Conservation (phyloP, 345 rosid species). For the Hibiscus syriacus region DNA sequence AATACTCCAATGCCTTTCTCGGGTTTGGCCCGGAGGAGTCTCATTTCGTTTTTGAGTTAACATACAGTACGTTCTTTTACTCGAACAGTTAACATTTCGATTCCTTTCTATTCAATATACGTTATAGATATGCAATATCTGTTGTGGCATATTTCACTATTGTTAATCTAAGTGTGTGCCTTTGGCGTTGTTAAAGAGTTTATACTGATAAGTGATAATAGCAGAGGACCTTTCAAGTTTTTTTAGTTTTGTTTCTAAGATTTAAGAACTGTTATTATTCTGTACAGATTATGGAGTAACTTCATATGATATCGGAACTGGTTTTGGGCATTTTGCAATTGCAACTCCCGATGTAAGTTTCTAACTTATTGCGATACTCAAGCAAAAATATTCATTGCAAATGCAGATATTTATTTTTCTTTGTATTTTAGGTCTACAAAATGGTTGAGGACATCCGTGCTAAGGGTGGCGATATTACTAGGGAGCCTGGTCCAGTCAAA, state of each 20-base stretch:
- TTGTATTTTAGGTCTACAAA: conserved; percentile 53
- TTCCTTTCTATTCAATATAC: neutral
- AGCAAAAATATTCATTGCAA: neutral
- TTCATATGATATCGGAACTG: conserved; percentile 90
- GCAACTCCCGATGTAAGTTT: conserved; percentile 70
- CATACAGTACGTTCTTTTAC: conserved; percentile 50
- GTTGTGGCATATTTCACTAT: neutral
- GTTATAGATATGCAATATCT: neutral
- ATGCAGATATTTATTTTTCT: neutral
- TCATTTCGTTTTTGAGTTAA: conserved; percentile 73
- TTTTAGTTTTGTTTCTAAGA: neutral
- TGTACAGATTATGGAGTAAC: conserved; percentile 73
- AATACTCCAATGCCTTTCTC: conserved; percentile 86
- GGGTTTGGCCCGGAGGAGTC: conserved; percentile 86
- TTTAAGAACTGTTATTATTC: conserved; percentile 8
- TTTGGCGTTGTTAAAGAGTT: neutral
- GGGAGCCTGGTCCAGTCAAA: conserved; percentile 96
- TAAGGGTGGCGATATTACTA: conserved; percentile 65
- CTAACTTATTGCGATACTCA: neutral
- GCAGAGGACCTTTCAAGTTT: too few species aligned
- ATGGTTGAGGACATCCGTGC: conserved; percentile 67
- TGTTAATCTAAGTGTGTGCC: neutral
- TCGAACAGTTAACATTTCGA: too few species aligned
- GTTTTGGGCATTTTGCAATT: conserved; percentile 94
- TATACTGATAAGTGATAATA: neutral